Evolutionary conservation across 129 eudicot genomes (phyloP), one percentile per base, ranked within the genome.

Genomic region (Escallonia herrerae): DNA sequence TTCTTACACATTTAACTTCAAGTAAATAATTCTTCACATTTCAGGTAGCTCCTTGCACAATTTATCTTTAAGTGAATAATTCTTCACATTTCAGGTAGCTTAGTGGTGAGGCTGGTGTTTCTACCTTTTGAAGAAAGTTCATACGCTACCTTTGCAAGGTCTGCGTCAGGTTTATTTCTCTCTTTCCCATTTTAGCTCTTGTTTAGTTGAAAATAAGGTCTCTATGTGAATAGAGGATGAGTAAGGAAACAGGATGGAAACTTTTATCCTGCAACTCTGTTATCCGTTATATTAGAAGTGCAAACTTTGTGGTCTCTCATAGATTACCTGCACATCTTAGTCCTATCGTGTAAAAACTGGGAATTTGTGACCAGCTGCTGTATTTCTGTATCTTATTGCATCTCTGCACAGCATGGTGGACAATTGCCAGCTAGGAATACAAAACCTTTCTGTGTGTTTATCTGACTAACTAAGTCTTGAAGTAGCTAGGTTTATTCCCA

Each of bases 61-160:
- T 14, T 45, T 58, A 47, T 58, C 52, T 71, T 8, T 39, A 58
- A 22, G 33, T 40, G 55, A 52, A 53, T 54, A 41, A 60, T 46
- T 39, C 59, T 72, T 73, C 67, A 38, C 73, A 50, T 76, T 71
- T 79, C 91, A 91, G 99, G 99, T 51, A 94, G 99, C 86, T 84
- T 94, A 64, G 95, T 89, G 63, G 99, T 94, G 79, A 89, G 99
- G 76, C 72, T 94, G 84, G 82, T 94, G 60, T 84, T 94, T 77
- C 95, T 89, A 52, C 99, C 99, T 11, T 94, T 94, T 70, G 99
- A 94, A 78, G 99, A 94, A 82, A 94, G 97, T 76, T 89, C 97
- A n/a, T 94, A 86, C 80, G 79, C 89, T 52, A 86, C 91, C 65
- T 94, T 94, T 89, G 99, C 99, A 70, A 94, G 93, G 85, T 94